Percentiles rank a stretch among this genome's conserved stretches.
Evolutionary conservation across 148 eudicot genomes (phyloP).

Genomic region (Nyssa sinensis): DNA sequence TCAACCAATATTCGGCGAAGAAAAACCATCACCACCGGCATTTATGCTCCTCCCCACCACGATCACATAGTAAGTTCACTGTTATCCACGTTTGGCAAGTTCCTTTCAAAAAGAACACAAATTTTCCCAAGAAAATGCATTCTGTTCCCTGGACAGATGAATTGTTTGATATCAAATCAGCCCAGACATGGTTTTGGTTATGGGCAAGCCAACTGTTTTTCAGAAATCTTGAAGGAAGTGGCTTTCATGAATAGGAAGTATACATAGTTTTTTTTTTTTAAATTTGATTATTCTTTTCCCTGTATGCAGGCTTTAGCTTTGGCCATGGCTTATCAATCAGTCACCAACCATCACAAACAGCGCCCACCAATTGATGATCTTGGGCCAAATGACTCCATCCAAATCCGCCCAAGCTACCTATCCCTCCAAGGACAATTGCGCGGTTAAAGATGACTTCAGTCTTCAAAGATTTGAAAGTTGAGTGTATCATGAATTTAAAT

Average conservation of each 20-base stretch:
- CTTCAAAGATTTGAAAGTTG: no score
- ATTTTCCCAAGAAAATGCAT: background rate
- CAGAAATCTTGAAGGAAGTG: background rate
- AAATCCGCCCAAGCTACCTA: constrained; percentile 28
- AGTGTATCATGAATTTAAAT: no score
- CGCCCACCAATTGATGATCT: constrained; percentile 79
- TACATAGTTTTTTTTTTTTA: background rate
- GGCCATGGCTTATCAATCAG: constrained; percentile 76
- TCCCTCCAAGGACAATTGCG: constrained; percentile 43
- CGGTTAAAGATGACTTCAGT: background rate
- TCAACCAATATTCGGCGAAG: constrained; percentile 47
- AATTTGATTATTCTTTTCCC: background rate
- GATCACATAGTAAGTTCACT: constrained; percentile 72
- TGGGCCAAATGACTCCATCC: constrained; percentile 45
- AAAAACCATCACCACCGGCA: constrained; percentile 69
- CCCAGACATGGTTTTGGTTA: no score
- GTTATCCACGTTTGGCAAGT: background rate
- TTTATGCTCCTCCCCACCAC: constrained; percentile 73
- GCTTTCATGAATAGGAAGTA: background rate
- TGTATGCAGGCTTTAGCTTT: constrained; percentile 66
- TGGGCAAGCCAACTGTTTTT: background rate
- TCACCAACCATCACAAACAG: constrained; percentile 70
- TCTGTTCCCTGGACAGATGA: no score
- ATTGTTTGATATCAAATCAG: no score
- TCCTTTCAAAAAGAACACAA: background rate